Base-by-base conservation (phyloP, 768 basidiomycete genomes). In the Boletus pseudo-olivaceus region DNA sequence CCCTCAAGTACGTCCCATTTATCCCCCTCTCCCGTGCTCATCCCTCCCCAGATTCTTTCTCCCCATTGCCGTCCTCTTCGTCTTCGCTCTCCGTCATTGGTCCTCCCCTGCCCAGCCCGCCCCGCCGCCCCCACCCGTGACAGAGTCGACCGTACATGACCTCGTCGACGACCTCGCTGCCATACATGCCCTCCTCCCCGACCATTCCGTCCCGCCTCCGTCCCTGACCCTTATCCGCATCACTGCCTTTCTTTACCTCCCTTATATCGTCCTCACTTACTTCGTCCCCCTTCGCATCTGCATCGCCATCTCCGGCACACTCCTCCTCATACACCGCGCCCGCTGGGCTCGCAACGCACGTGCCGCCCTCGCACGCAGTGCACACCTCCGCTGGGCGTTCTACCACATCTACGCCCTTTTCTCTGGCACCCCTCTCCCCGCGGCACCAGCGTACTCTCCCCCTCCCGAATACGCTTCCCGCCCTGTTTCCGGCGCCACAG, bases 191-290 rank as follows among this genome's bases (percentile, higher is more conserved):
- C 79, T 84, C 42, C 73, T 84, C 35, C 87, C 83, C 3, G 72
- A 75, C 8, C 29, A 58, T 2, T 10, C 69, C 14, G 49, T 71
- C 9, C 62, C 75, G 27, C 52, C 68, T 20, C 60, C 64, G 9
- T 68, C 69, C 35, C 30, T 63, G 51, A 62, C 75, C 38, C 69
- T 84, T 38, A 64, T 86, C n/a, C 85, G 89, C 46, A 71, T 81
- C 40, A 69, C 78, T n/a, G 73, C 75, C 9, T 66, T 84, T 10
- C 61, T 82, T 30, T 88, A 85, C 61, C 57, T 82, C 6, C 84
- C 87, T 5, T 93, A 90, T 64, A 72, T 93, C 42, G 33, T 86
- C 44, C 62, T 87, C 39, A 87, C 87, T 19, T 76, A 79, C 58
- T 68, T 84, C 34, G 73, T 93, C 7, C 82, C 84, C 10, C 71